phyloP scores from a whole-genome alignment of 208 protist genomes.

The Crithidia mellificae region DNA sequence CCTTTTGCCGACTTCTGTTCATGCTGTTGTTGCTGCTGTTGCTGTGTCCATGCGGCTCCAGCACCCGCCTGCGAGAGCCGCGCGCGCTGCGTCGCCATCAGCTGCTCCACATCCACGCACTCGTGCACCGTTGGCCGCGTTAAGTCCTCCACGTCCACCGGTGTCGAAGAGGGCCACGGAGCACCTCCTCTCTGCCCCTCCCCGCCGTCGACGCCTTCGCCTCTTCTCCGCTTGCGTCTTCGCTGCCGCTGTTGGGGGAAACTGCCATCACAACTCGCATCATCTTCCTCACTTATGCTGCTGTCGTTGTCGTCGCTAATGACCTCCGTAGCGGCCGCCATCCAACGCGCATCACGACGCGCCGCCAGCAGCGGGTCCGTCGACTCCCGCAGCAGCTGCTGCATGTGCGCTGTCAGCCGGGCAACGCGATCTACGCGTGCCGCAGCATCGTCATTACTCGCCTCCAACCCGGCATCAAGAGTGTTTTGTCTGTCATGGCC shows the following conservation, averaged over 20 bases:
- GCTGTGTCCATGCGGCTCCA: background rate
- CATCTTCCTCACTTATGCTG: background rate
- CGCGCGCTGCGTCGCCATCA: slow-evolving; percentile 35
- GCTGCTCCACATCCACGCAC: slow-evolving; percentile 31
- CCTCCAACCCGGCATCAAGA: no score
- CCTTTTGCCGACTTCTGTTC: background rate
- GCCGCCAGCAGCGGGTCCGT: background rate
- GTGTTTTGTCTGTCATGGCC: no score
- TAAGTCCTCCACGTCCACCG: slow-evolving; percentile 19
- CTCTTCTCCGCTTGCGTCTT: no score
- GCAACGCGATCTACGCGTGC: background rate
- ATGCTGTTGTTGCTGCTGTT: background rate
- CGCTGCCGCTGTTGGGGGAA: no score
- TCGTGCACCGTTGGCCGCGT: slow-evolving; percentile 22
- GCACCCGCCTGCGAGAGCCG: background rate
- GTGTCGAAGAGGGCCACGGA: background rate
- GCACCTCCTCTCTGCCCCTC: background rate
- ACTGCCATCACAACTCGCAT: no score
- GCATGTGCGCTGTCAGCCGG: slow-evolving; percentile 6
- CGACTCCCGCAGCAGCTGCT: slow-evolving; percentile 1
- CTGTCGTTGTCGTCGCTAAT: slow-evolving; percentile 17
- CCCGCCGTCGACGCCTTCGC: background rate
- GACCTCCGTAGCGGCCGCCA: background rate
- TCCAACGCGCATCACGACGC: background rate
- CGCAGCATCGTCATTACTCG: background rate